A percentile compares a stretch with the other conserved stretches of the same genome.
phyloP scores from a whole-genome alignment of 2,329 filamentous ascomycete genomes.

The Parascedosporium putredinis region DNA sequence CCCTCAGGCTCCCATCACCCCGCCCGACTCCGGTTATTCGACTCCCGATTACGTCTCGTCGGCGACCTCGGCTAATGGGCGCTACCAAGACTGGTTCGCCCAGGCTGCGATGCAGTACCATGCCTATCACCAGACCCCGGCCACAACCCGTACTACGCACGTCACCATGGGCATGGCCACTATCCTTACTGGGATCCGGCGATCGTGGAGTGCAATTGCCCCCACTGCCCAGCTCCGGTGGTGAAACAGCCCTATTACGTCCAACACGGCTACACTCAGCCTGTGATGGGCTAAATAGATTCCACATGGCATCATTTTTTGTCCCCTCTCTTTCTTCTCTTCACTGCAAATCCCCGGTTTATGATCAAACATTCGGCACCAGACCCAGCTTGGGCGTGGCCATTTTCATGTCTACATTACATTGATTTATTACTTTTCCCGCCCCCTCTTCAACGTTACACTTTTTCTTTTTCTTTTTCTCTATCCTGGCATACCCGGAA shows the following conservation, averaged over 20 bases:
- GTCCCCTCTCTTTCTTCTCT: too few species aligned
- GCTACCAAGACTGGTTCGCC: conserved; percentile 49
- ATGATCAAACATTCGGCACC: not conserved
- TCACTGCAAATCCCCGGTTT: not conserved
- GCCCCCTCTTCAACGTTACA: not conserved
- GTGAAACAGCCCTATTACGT: conserved; percentile 39
- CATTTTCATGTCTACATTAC: not conserved
- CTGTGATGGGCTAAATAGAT: conserved; percentile 39
- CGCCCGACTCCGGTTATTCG: conserved; percentile 51
- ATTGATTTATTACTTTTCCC: not conserved
- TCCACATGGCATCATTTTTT: not conserved
- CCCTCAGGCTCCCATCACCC: conserved; percentile 37
- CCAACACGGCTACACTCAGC: conserved; percentile 38
- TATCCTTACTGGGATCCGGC: conserved; percentile 45
- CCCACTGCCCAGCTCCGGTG: conserved; percentile 32
- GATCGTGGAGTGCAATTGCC: conserved; percentile 38
- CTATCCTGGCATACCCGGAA: conserved; percentile 5
- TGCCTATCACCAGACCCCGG: conserved; percentile 29
- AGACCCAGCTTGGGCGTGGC: not conserved
- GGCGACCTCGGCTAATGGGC: conserved; percentile 41
- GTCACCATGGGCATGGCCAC: conserved; percentile 18
- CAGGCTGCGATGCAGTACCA: conserved; percentile 30
- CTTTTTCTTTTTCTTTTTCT: not conserved
- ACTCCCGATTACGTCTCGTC: conserved; percentile 49
- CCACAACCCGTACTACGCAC: conserved; percentile 26